Conservation (phyloP, 805 yeast genomes). For the Metschnikowia rubicola region DNA sequence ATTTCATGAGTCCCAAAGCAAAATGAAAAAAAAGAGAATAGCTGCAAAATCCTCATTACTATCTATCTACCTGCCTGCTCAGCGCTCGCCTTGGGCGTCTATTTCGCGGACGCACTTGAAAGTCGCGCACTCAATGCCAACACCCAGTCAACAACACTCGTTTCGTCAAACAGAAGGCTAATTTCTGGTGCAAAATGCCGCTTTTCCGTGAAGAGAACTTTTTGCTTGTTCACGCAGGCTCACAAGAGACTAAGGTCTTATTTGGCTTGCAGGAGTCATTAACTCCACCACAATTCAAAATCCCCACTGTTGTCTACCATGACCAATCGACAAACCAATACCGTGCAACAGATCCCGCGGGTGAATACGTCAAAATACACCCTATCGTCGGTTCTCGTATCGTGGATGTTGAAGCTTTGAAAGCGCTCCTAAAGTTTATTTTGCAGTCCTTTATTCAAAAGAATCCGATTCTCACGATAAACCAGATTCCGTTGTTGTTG, state of each 20-base stretch:
- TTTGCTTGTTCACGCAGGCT: constrained; percentile 74
- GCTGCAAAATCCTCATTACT: no score
- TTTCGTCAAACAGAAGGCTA: not conserved
- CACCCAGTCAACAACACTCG: constrained; percentile 5
- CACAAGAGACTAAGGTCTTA: constrained; percentile 67
- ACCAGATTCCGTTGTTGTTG: constrained; percentile 68
- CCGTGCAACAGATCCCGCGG: constrained; percentile 26
- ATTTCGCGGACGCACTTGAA: not conserved
- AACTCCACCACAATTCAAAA: constrained; percentile 67
- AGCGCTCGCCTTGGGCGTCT: not conserved
- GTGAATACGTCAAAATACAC: constrained; percentile 41
- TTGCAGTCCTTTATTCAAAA: constrained; percentile 36
- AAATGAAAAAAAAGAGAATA: no score
- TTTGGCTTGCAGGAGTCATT: constrained; percentile 76
- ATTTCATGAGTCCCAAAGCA: no score
- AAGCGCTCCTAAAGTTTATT: constrained; percentile 51
- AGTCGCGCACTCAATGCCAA: constrained; percentile 7
- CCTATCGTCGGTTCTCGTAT: constrained; percentile 70
- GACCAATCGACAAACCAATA: constrained; percentile 36
- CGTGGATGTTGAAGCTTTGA: constrained; percentile 65
- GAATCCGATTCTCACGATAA: constrained; percentile 47
- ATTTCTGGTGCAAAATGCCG: constrained; percentile 28
- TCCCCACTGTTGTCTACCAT: constrained; percentile 75
- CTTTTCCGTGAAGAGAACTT: constrained; percentile 44
- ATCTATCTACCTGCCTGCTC: not conserved